Evolutionary conservation across 352 stramenopile species (phyloP).

Genomic region (Phytophthora palmivora): DNA sequence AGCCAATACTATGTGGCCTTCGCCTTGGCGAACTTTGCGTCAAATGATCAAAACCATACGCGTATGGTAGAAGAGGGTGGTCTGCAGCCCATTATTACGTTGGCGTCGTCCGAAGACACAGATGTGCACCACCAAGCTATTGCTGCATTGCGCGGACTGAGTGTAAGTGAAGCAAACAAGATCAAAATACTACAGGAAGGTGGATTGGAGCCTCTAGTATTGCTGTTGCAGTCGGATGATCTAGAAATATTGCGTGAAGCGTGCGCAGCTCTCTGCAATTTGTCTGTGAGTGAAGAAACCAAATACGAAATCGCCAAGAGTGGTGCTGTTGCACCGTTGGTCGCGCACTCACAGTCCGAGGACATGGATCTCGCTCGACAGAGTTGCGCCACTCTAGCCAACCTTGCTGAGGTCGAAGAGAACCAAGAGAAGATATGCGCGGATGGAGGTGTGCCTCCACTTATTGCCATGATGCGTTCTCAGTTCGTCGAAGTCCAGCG

Average conservation of each 20-base stretch:
- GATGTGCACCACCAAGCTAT: constrained; percentile 96
- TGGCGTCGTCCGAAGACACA: constrained; percentile 91
- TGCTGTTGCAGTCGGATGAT: constrained; percentile 91
- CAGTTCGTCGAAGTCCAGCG: constrained; percentile 95
- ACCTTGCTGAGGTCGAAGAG: constrained; percentile 94
- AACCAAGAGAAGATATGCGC: constrained; percentile 96
- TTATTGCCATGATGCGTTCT: constrained; percentile 95
- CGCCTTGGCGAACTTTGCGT: constrained; percentile 95
- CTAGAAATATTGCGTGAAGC: constrained; percentile 95
- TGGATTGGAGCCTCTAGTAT: constrained; percentile 92
- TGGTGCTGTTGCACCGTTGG: constrained; percentile 90
- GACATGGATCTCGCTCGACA: constrained; percentile 93
- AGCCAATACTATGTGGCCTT: constrained; percentile 96
- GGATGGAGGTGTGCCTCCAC: constrained; percentile 91
- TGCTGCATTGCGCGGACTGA: constrained; percentile 93
- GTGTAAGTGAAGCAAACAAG: constrained; percentile 92
- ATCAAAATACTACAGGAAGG: constrained; percentile 98
- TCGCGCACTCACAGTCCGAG: constrained; percentile 92
- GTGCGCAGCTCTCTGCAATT: constrained; percentile 94
- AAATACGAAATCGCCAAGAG: constrained; percentile 98
- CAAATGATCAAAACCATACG: constrained; percentile 92
- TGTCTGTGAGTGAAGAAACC: constrained; percentile 96
- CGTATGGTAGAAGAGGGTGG: constrained; percentile 96
- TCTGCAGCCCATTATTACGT: constrained; percentile 95
- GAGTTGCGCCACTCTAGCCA: constrained; percentile 93